Evolutionary conservation across 768 basidiomycete genomes (phyloP).

Genomic region (Tulasnella sp.): DNA sequence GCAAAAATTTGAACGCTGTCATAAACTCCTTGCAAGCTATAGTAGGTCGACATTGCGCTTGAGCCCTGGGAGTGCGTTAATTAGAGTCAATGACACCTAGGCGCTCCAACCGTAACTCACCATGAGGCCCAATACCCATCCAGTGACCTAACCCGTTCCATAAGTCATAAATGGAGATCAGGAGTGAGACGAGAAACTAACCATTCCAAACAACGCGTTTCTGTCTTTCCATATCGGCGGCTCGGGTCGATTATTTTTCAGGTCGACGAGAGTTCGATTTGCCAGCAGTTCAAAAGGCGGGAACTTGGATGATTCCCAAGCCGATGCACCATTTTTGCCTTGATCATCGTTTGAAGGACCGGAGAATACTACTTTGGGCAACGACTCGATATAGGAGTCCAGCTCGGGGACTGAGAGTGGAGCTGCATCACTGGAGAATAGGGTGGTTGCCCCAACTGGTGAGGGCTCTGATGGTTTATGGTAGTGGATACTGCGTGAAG

Average conservation of each 20-base stretch:
- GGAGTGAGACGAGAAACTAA: background rate
- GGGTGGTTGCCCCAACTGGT: background rate
- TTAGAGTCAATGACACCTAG: background rate
- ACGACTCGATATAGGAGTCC: conserved; percentile 47
- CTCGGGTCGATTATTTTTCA: conserved; percentile 47
- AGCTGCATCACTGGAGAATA: conserved; percentile 49
- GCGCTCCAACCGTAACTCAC: conserved; percentile 34
- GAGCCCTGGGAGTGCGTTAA: conserved; percentile 47
- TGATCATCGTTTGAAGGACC: background rate
- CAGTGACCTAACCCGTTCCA: conserved; percentile 30
- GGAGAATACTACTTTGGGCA: conserved; percentile 42
- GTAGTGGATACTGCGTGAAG: background rate
- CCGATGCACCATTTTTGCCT: background rate
- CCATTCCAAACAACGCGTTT: conserved; percentile 42
- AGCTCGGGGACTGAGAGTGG: conserved; percentile 56
- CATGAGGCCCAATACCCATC: conserved; percentile 45
- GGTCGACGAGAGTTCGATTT: conserved; percentile 47
- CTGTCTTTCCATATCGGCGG: conserved; percentile 51
- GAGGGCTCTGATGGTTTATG: background rate
- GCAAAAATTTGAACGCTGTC: conserved; percentile 68
- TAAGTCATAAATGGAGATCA: background rate
- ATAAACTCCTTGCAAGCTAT: conserved; percentile 60
- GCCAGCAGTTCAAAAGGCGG: conserved; percentile 53
- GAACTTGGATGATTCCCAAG: conserved; percentile 39
- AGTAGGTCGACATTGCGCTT: conserved; percentile 57